phyloP scores from a whole-genome alignment of 2,329 filamentous ascomycete species.

The Arachnomyces sp. region DNA sequence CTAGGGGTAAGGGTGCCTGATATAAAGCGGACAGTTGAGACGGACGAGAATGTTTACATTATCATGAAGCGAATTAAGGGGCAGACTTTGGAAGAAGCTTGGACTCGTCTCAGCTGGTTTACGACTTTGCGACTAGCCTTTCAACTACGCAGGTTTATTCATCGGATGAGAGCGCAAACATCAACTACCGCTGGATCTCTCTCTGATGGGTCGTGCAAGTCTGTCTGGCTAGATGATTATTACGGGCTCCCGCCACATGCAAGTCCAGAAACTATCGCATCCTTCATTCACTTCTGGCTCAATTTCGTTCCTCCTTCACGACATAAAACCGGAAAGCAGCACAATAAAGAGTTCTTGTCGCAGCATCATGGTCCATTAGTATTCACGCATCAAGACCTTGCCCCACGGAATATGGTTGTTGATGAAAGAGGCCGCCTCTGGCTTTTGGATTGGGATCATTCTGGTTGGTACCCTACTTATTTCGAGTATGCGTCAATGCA shows the following conservation, averaged over 20 bases:
- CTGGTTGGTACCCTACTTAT: slow-evolving; percentile 10
- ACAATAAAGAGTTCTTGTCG: slow-evolving; percentile 6
- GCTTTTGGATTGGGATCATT: slow-evolving; percentile 11
- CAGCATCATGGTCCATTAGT: slow-evolving; percentile 20
- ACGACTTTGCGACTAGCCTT: slow-evolving; percentile 14
- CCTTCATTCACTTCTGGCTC: slow-evolving; percentile 17
- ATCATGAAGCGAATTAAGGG: slow-evolving; percentile 17
- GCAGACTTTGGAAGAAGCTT: slow-evolving; percentile 13
- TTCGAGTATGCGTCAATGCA: slow-evolving; percentile 12
- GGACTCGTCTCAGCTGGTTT: slow-evolving; percentile 15
- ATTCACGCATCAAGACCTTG: slow-evolving; percentile 27
- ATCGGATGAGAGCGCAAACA: slow-evolving; percentile 13
- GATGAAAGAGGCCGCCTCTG: slow-evolving; percentile 14
- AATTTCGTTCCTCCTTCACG: slow-evolving; percentile 11
- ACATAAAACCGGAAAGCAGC: neutral
- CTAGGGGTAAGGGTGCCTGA: slow-evolving; percentile 14
- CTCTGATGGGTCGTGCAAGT: slow-evolving; percentile 7
- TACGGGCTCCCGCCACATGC: slow-evolving; percentile 14
- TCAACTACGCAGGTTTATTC: slow-evolving; percentile 15
- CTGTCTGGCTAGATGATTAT: slow-evolving; percentile 18
- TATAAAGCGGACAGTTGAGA: slow-evolving; percentile 10
- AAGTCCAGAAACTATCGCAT: slow-evolving; percentile 9
- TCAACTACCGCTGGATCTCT: slow-evolving; percentile 17
- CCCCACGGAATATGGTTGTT: slow-evolving; percentile 23
- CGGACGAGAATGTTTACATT: slow-evolving; percentile 9